Base-by-base conservation (phyloP, 208 protist species). In the Zelonia costaricensis region DNA sequence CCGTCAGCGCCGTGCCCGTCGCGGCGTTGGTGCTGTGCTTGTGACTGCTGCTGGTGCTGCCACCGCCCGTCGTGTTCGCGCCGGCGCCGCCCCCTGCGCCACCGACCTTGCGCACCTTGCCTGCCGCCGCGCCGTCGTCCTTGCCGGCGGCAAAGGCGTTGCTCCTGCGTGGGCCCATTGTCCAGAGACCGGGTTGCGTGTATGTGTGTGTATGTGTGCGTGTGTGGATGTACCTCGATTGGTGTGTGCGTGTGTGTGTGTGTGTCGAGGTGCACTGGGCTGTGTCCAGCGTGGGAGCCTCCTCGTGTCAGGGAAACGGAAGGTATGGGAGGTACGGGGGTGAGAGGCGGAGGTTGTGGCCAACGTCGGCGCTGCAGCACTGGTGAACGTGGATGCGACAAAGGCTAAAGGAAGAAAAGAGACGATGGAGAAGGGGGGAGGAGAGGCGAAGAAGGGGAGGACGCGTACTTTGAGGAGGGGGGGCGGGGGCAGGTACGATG, bases 161-260 rank as follows among this genome's bases (percentile, higher is more conserved):
- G 54, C n/a, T 64, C 45, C 66, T 73, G 23, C 66, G 66, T 9
- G 66, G 66, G 4, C 66, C 66, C 66, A 73, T 73, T n/a, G n/a
- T n/a, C n/a, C n/a, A n/a, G n/a, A n/a, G n/a, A 4, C 33, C 10
- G 7, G 18, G 8, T 39, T 1, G 25, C 12, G 31, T 10, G 31
- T 28, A 20, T n/a, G 53, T 25, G 6, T 46, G 20, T 46, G 38
- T 47, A 16, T 39, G 25, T 39, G 25, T 39, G 40, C 48, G 38
- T 47, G 25, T 45, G 4, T 47, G 39, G 31, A 5, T 33, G 35
- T 58, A n/a, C n/a, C n/a, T n/a, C n/a, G n/a, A n/a, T n/a, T n/a
- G n/a, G 33, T 38, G 33, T 38, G 33, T 38, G 33, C 10, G 33
- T 38, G 33, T 38, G 33, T 38, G 33, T 38, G 10, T 38, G n/a